Base-by-base conservation (phyloP, 495 filamentous ascomycete species). In the Penicillium daleae region DNA sequence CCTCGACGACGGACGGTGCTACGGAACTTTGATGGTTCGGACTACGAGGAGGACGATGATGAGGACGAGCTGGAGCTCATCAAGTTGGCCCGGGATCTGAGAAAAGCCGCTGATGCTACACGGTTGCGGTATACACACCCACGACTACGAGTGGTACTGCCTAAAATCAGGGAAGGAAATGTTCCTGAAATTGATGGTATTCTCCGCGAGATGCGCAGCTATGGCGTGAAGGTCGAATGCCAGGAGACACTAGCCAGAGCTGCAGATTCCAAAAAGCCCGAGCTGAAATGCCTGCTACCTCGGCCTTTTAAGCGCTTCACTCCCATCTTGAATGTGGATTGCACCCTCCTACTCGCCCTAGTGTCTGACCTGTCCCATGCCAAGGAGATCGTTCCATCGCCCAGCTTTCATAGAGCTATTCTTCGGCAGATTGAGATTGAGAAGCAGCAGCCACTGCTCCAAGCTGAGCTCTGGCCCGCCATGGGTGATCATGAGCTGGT, bases 331-430 rank as follows among this genome's bases (percentile, higher is more conserved):
- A 92, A 92, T 72, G 80, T 92, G 62, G 89, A 92, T 71, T 91
- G 89, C 74, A 91, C 89, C 9, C 80, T 92, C 57, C 79, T 92
- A 29, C 82, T 92, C 12, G 89, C 88, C 21, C 76, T 90, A 46
- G 83, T 87, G 22, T 90, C 87, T n/a, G 89, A 92, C 68, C 79
- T 92, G 6, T 90, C 87, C 0, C 88, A 91, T 66, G 69, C 75
- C 26, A 76, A 80, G 44, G 52, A 72, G 21, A 79, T 76, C 26
- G 50, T 37, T 26, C 71, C 66, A 49, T 74, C 61, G 32, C 67
- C 71, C 24, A 78, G 75, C 69, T 83, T 84, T 61, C 84, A 89
- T 65, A 71, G 68, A 56, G 84, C 82, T 19, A 86, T 91, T 31
- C 69, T 78, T 21, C 78, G 83, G n/a, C 89, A 91, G 67, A 87